These are phyloP conservation scores for Chytriomyces confervae DNA, from an alignment of 192 early-diverging fungal genomes.

Conservation along the genomic window DNA sequence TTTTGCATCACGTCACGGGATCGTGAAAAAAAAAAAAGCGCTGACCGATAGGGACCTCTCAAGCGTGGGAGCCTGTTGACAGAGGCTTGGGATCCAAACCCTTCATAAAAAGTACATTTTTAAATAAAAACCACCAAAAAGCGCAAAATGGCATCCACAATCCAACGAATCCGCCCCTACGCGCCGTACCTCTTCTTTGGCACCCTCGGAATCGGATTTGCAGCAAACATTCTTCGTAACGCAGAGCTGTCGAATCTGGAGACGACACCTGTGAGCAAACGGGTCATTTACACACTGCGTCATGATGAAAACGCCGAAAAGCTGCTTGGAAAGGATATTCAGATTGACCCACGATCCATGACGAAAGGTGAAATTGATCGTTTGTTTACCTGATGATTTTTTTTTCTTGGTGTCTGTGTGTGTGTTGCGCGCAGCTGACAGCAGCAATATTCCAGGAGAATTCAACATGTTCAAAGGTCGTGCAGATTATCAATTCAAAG, in stretches of 20 bases:
- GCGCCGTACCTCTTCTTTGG: constrained; percentile 33
- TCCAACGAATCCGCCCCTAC: constrained; percentile 13
- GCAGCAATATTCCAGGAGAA: constrained; percentile 10
- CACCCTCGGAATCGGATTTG: not conserved
- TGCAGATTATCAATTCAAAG: constrained; percentile 31
- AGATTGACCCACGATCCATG: not conserved
- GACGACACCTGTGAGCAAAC: constrained; percentile 10
- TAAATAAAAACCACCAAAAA: not conserved
- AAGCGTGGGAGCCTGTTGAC: too few species aligned
- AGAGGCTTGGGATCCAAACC: too few species aligned
- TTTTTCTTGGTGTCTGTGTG: not conserved
- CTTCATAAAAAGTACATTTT: too few species aligned
- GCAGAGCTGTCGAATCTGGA: constrained; percentile 23
- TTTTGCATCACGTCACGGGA: too few species aligned
- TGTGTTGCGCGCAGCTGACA: not conserved
- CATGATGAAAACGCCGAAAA: constrained; percentile 12
- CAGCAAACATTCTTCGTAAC: not conserved
- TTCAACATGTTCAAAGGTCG: constrained; percentile 37
- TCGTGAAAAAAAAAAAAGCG: too few species aligned
- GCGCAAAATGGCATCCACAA: not conserved
- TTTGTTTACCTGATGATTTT: not conserved
- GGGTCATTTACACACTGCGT: constrained; percentile 28
- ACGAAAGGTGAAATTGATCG: constrained; percentile 27
- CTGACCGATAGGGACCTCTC: too few species aligned
- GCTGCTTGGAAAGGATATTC: constrained; percentile 25